Percentiles rank a stretch among this genome's conserved stretches.
phyloP scores from a whole-genome alignment of 257 asterid species.

The Forsythia suspensa region DNA sequence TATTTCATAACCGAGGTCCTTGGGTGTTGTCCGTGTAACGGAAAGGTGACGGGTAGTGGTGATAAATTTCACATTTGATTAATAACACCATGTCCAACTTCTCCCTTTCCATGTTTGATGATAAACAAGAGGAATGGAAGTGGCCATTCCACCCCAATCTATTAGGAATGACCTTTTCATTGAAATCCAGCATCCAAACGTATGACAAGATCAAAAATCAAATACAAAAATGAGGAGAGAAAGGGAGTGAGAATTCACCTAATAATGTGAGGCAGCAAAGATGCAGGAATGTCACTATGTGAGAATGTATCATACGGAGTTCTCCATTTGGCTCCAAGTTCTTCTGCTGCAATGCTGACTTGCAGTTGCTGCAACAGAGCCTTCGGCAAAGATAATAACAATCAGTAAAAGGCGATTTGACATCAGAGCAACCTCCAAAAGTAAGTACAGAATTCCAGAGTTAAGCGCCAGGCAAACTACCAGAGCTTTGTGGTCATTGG shows the following conservation, averaged over 20 bases:
- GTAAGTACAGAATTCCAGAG: slow-evolving; percentile 3
- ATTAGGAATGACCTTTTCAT: background rate
- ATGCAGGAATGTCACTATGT: slow-evolving; percentile 59
- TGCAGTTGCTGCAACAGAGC: slow-evolving; percentile 60
- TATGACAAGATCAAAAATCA: slow-evolving; percentile 40
- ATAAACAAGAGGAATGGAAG: background rate
- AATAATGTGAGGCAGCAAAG: slow-evolving; percentile 66
- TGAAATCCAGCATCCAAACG: background rate
- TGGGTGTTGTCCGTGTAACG: background rate
- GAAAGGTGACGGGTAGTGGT: background rate
- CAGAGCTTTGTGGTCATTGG: slow-evolving; percentile 46
- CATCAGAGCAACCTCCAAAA: slow-evolving; percentile 20
- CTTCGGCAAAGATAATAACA: slow-evolving; percentile 41
- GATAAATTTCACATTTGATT: background rate
- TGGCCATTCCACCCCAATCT: background rate
- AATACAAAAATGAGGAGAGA: slow-evolving; percentile 36
- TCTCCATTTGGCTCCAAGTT: slow-evolving; percentile 72
- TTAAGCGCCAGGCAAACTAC: slow-evolving; percentile 26
- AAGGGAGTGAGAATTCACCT: slow-evolving; percentile 38
- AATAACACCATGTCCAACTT: background rate
- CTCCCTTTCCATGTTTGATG: background rate
- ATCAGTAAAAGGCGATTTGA: slow-evolving; percentile 19
- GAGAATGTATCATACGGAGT: slow-evolving; percentile 75
- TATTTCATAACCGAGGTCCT: background rate
- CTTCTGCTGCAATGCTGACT: slow-evolving; percentile 75